Evolutionary conservation across 2,329 filamentous ascomycete genomes (phyloP).

Genomic region (Rutstroemia sp.): DNA sequence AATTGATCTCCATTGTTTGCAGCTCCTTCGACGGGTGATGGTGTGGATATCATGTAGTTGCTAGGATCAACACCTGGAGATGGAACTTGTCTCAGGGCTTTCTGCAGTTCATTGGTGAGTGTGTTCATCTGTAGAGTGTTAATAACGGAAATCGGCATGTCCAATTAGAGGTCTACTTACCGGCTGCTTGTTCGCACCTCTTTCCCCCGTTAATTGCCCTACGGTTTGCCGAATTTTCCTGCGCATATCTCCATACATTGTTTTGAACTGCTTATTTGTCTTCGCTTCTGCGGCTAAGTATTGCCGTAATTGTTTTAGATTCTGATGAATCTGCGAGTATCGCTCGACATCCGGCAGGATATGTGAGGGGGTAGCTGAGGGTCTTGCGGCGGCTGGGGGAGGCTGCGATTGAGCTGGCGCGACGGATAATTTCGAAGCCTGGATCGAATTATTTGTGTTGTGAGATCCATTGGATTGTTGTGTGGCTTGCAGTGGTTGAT

Average conservation of each 20-base stretch:
- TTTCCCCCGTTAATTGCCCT: conserved; percentile 64
- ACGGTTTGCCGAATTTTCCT: conserved; percentile 64
- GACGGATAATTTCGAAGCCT: not conserved
- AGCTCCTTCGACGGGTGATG: conserved; percentile 39
- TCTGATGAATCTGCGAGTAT: conserved; percentile 54
- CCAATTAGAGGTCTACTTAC: conserved; percentile 33
- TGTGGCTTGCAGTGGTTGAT: not conserved
- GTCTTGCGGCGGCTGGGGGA: not conserved
- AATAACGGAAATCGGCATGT: not conserved
- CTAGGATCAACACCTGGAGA: conserved; percentile 41
- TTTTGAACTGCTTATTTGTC: conserved; percentile 50
- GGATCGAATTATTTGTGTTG: not conserved
- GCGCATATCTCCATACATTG: conserved; percentile 59
- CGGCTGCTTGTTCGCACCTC: conserved; percentile 51
- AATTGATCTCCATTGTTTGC: conserved; percentile 43
- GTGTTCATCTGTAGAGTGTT: conserved; percentile 26
- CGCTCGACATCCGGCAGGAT: conserved; percentile 32
- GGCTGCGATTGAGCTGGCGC: not conserved
- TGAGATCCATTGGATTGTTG: not conserved
- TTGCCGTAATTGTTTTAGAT: conserved; percentile 53
- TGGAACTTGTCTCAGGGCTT: not conserved
- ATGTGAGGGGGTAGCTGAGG: conserved; percentile 8
- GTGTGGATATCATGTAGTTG: conserved; percentile 42
- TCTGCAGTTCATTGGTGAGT: not conserved
- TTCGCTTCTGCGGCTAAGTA: conserved; percentile 48